A percentile compares a stretch with the other conserved stretches of the same genome.
phyloP scores from a whole-genome alignment of 2,329 filamentous ascomycete species.

The Torrubiella hemipterigena region DNA sequence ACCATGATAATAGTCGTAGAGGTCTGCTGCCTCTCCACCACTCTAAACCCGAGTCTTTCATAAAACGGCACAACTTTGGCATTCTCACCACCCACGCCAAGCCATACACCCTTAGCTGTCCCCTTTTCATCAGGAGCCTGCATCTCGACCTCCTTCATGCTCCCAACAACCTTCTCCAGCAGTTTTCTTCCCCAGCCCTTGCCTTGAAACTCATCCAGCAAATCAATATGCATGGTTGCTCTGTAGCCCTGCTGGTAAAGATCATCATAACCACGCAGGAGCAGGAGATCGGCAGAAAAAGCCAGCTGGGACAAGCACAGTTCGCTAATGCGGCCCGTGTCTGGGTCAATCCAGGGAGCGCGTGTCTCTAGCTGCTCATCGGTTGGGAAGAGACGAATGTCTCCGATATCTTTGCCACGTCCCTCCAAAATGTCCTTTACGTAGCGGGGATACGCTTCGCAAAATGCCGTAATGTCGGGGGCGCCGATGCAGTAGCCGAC shows the following conservation, averaged over 20 bases:
- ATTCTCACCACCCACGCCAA: conserved; percentile 34
- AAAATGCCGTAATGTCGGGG: conserved; percentile 28
- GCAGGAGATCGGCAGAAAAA: conserved; percentile 25
- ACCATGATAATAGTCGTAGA: conserved; percentile 29
- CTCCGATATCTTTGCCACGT: conserved; percentile 2
- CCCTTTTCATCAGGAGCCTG: conserved; percentile 1
- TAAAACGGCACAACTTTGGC: conserved; percentile 35
- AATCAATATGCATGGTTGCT: conserved; percentile 37
- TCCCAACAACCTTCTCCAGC: conserved; percentile 27
- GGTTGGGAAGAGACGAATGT: conserved; percentile 2
- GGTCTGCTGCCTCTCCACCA: conserved; percentile 21
- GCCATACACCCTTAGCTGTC: conserved; percentile 22
- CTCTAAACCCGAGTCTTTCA: conserved; percentile 30
- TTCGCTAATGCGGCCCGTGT: conserved; percentile 13
- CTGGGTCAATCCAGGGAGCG: conserved; percentile 18
- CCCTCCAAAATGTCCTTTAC: conserved; percentile 19
- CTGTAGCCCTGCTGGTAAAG: conserved; percentile 19
- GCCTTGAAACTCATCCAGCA: conserved; percentile 28
- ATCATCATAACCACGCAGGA: conserved; percentile 22
- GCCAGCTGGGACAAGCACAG: conserved; percentile 27
- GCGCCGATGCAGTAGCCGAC: conserved; percentile 39
- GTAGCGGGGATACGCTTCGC: conserved; percentile 25
- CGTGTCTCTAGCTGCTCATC: conserved; percentile 13
- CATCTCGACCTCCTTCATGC: conserved; percentile 14
- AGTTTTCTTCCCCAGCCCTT: conserved; percentile 31